Conservation (phyloP, 2,329 filamentous ascomycete species). For the Dactylella cylindrospora region DNA sequence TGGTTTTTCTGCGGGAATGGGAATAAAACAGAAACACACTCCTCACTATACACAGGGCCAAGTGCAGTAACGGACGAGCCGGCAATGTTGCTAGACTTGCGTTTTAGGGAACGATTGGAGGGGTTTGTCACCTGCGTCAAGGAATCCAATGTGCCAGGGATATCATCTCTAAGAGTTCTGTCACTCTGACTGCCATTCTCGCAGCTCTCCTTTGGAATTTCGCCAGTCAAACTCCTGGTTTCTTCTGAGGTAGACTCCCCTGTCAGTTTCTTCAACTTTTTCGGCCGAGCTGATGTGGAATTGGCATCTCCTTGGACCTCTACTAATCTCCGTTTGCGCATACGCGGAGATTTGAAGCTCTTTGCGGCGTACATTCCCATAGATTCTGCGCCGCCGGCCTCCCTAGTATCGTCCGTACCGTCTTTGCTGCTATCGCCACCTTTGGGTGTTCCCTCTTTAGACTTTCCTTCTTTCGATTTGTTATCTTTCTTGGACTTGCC, state of each 20-base stretch:
- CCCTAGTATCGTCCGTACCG: neutral
- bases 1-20: slow-evolving; percentile 18
- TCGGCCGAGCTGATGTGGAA: neutral
- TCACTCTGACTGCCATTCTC: neutral
- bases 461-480: neutral
- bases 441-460: neutral
- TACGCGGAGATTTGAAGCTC: neutral
- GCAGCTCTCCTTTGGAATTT: neutral
- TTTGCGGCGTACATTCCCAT: slow-evolving; percentile 4
- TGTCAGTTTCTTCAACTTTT: too few species aligned
- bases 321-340: neutral
- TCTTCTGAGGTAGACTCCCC: too few species aligned
- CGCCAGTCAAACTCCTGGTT: too few species aligned
- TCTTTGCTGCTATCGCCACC: neutral
- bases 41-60: too few species aligned
- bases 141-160: neutral
- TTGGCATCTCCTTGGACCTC: neutral
- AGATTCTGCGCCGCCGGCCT: neutral
- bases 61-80: too few species aligned
- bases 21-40: too few species aligned
- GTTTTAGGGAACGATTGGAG: neutral
- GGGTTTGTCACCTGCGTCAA: slow-evolving; percentile 9
- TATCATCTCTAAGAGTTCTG: neutral
- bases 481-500: neutral
- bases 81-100: neutral